A percentile compares a stretch with the other conserved stretches of the same genome.
These are phyloP conservation scores for Mycosphaerelloides madeirae DNA, from an alignment of 2,329 filamentous ascomycete species.

Conservation along the genomic window DNA sequence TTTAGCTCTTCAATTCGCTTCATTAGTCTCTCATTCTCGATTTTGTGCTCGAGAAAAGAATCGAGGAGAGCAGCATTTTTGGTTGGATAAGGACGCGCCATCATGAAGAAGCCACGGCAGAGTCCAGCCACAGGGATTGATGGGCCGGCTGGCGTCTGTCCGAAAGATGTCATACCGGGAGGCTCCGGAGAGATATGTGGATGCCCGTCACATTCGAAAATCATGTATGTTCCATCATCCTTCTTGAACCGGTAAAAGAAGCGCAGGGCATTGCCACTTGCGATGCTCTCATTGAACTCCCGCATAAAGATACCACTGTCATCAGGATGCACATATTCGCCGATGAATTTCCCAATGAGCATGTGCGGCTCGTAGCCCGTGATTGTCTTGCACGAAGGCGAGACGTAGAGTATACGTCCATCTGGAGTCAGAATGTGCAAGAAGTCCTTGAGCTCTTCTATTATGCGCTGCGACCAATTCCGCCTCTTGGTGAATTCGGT, in stretches of 20 bases:
- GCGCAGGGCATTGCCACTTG: conserved; percentile 70
- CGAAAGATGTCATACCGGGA: conserved; percentile 33
- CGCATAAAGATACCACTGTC: conserved; percentile 77
- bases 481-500: conserved; percentile 62
- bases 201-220: conserved; percentile 90
- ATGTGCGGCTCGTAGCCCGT: conserved; percentile 71
- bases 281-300: conserved; percentile 85
- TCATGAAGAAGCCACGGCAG: conserved; percentile 89
- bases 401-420: conserved; percentile 80
- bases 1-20: conserved; percentile 81
- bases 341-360: conserved; percentile 69
- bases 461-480: conserved; percentile 82
- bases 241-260: conserved; percentile 82
- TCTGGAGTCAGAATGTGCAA: conserved; percentile 81
- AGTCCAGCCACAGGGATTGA: conserved; percentile 54
- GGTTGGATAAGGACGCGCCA: conserved; percentile 83
- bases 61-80: conserved; percentile 81
- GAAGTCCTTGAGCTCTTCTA: conserved; percentile 86
- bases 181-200: conserved; percentile 74
- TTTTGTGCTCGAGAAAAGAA: conserved; percentile 93
- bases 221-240: conserved; percentile 66
- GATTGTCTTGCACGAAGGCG: conserved; percentile 67
- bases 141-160: conserved; percentile 17
- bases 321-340: conserved; percentile 79
- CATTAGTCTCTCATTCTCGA: conserved; percentile 84